Percentiles rank a stretch among this genome's conserved stretches.
phyloP scores from a whole-genome alignment of 495 filamentous ascomycete genomes.

The Rusavskia elegans region DNA sequence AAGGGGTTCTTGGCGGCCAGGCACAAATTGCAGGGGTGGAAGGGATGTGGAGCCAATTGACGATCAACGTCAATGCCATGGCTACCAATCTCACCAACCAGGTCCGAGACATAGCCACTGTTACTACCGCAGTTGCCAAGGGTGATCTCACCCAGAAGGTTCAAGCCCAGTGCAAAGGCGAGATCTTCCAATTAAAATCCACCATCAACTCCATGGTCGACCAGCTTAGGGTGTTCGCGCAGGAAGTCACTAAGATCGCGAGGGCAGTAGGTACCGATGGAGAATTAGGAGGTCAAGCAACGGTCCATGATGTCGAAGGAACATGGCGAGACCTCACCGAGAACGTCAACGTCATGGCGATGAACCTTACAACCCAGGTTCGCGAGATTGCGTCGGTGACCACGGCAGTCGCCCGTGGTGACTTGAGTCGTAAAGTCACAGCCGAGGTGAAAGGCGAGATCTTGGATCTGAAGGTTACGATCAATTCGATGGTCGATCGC shows the following conservation, averaged over 20 bases:
- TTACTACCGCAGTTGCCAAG: constrained; percentile 95
- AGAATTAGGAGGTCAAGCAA: constrained; percentile 86
- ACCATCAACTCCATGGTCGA: constrained; percentile 99
- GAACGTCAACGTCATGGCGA: constrained; percentile 98
- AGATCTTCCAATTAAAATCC: constrained; percentile 87
- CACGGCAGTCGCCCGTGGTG: constrained; percentile 86
- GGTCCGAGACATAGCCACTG: constrained; percentile 94
- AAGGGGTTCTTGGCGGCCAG: constrained; percentile 92
- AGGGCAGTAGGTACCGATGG: constrained; percentile 95
- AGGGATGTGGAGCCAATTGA: constrained; percentile 92
- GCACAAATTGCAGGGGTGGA: constrained; percentile 81
- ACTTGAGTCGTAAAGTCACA: constrained; percentile 88
- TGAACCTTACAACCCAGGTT: constrained; percentile 95
- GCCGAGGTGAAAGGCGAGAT: constrained; percentile 97
- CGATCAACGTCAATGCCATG: constrained; percentile 97
- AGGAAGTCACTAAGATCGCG: constrained; percentile 95
- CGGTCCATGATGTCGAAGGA: constrained; percentile 92
- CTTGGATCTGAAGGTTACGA: constrained; percentile 85
- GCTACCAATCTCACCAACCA: constrained; percentile 94
- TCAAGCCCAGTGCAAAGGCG: constrained; percentile 88
- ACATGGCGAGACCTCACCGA: constrained; percentile 96
- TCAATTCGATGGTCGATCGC: constrained; percentile 98
- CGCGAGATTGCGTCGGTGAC: constrained; percentile 97
- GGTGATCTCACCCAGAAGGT: constrained; percentile 96
- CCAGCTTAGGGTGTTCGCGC: constrained; percentile 89